These are phyloP conservation scores for Trypanosoma scelopori DNA, from an alignment of 208 protist genomes.

Conservation along the genomic window DNA sequence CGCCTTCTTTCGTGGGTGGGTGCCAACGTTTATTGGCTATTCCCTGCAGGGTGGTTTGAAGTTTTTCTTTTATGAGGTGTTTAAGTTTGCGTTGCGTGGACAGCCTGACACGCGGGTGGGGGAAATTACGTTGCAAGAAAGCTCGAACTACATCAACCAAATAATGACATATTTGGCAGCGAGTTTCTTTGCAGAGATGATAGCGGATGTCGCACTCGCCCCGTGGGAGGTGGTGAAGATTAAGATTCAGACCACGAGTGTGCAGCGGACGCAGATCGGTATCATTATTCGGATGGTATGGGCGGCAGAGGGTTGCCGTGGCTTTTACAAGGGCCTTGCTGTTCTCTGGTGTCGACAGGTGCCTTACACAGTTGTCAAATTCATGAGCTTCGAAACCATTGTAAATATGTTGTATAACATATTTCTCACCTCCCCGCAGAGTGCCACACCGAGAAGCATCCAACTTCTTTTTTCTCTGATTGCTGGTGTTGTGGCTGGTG, in stretches of 20 bases:
- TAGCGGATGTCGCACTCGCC: constrained; percentile 63
- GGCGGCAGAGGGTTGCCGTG: constrained; percentile 45
- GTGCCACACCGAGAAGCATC: constrained; percentile 13
- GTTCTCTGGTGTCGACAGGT: constrained; percentile 94
- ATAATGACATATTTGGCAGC: constrained; percentile 46
- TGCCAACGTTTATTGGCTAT: constrained; percentile 70
- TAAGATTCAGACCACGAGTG: constrained; percentile 60
- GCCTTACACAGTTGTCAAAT: constrained; percentile 95
- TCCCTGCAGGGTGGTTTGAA: constrained; percentile 60
- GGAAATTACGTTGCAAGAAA: background rate
- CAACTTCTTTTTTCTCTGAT: constrained; percentile 54
- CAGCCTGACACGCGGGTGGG: background rate
- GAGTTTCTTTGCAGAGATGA: constrained; percentile 67
- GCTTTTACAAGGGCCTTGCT: constrained; percentile 86
- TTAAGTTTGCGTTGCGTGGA: constrained; percentile 56
- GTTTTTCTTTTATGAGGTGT: constrained; percentile 76
- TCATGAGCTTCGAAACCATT: constrained; percentile 76
- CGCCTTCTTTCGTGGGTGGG: constrained; percentile 58
- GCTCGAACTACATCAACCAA: constrained; percentile 15
- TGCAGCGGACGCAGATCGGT: constrained; percentile 27
- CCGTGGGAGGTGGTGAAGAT: constrained; percentile 85
- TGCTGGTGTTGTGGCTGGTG: constrained; percentile 89
- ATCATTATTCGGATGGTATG: constrained; percentile 56
- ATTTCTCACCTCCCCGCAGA: constrained; percentile 11
- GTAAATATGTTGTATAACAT: constrained; percentile 30